Evolutionary conservation across 75 land plant species (phyloP).

Genomic region (Selaginella tamariscina): DNA sequence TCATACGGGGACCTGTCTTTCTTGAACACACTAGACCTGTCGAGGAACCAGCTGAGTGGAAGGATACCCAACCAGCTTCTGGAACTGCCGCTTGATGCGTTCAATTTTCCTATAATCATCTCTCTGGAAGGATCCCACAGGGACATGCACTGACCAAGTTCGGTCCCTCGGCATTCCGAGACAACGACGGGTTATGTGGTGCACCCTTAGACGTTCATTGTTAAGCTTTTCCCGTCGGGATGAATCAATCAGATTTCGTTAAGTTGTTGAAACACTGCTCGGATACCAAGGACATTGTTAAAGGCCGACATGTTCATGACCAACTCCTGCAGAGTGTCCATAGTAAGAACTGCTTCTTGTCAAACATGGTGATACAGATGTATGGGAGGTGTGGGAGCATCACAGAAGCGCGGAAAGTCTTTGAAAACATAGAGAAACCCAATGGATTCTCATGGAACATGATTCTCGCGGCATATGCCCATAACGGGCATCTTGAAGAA

Average conservation of each 20-base stretch:
- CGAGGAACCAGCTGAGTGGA: too few species aligned
- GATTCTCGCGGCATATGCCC: background rate
- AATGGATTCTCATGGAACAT: conserved; percentile 5
- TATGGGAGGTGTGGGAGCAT: conserved; percentile 4
- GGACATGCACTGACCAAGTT: background rate
- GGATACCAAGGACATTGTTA: background rate
- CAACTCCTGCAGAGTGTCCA: background rate
- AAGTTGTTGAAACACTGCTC: background rate
- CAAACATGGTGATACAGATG: conserved; percentile 1
- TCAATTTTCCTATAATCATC: conserved; percentile 2
- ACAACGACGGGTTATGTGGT: background rate
- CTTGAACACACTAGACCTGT: too few species aligned
- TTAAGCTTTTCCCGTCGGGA: background rate
- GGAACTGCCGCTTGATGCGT: too few species aligned
- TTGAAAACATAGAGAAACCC: background rate
- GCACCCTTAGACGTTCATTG: too few species aligned
- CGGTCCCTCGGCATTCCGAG: background rate
- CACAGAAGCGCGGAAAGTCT: background rate
- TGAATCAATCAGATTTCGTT: background rate
- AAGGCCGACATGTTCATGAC: background rate
- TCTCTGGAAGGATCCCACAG: background rate
- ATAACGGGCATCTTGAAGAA: background rate
- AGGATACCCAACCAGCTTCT: too few species aligned
- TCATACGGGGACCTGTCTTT: too few species aligned
- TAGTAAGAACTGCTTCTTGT: background rate